phyloP scores from a whole-genome alignment of 1,139 yeast species.

The Geotrichum australiense region DNA sequence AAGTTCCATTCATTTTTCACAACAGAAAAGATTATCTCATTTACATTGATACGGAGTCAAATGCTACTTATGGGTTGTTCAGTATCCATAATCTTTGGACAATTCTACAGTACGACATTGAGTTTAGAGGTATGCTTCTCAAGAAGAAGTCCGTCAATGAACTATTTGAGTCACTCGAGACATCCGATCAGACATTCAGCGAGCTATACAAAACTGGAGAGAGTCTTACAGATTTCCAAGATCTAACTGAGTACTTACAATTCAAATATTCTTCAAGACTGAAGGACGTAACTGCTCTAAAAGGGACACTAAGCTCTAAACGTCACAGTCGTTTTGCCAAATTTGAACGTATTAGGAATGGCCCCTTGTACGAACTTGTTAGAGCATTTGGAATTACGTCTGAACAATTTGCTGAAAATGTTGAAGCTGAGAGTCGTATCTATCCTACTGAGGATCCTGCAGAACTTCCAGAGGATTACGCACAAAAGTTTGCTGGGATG shows the following conservation, averaged over 20 bases:
- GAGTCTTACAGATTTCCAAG: constrained; percentile 77
- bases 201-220: constrained; percentile 49
- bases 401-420: constrained; percentile 76
- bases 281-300: constrained; percentile 36
- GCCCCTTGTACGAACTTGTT: constrained; percentile 62
- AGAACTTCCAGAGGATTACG: constrained; percentile 56
- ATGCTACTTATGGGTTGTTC: constrained; percentile 24
- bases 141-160: constrained; percentile 54
- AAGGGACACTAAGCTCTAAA: constrained; percentile 31
- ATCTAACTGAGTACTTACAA: constrained; percentile 73
- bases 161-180: constrained; percentile 48
- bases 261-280: constrained; percentile 74
- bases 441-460: constrained; percentile 65
- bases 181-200: constrained; percentile 56
- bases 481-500: constrained; percentile 41
- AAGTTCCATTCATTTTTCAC: constrained; percentile 95
- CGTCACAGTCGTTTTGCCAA: constrained; percentile 66
- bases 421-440: constrained; percentile 62
- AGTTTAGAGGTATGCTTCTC: constrained; percentile 77
- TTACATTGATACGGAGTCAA: constrained; percentile 31
- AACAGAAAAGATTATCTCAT: constrained; percentile 86
- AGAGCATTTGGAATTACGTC: constrained; percentile 72
- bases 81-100: constrained; percentile 78
- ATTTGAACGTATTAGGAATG: constrained; percentile 68
- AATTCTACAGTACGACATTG: constrained; percentile 77